Evolutionary conservation across 257 asterid species (phyloP), one percentile per base, ranked within the genome.

Genomic region (Solanum sitiens): DNA sequence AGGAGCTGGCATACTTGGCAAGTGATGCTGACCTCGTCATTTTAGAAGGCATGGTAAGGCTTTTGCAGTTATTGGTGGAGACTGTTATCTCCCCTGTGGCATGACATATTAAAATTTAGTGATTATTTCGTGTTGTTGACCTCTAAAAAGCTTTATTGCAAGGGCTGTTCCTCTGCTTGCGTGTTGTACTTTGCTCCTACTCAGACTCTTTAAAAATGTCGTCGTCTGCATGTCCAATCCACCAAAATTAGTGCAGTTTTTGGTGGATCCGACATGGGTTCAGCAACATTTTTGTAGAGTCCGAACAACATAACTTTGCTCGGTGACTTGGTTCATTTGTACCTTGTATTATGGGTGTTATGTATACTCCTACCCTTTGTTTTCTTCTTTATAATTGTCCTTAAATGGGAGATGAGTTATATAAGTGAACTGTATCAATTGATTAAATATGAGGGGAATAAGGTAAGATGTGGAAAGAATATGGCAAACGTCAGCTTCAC

Each of bases 1-100:
- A 95, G 92, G 98, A 97, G 92, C 95, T 97, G 74, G 98, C 99
- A 73, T 94, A 95, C 92, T 90, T 95, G 86, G 96, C 98, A 83
- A 92, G 93, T 91, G 99, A 93, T 89, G 97, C 98, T 6, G 99
- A 97, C 92, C 93, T 97, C 9, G 96, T 97, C 88, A 89, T 97
- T 88, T n/a, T 96, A 94, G 99, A 97, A 94, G 99, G 99, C 91
- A 97, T 95, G 98, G 98, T 96, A 87, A 92, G 93, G 50, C 83
- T 47, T 10, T 30, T 47, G 68, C 6, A 47, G 68, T 30, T 45
- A 30, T 27, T 80, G 68, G 20, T 16, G 44, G 68, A 9, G 27
- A 47, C 85, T 47, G 44, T 53, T 80, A 30, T 47, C 70, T 80
- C 68, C 85, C 16, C 85, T 47, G 44, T 80, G 85, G 68, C 65